Percentiles rank a stretch among this genome's conserved stretches.
phyloP scores from a whole-genome alignment of 2,329 filamentous ascomycete species.

The Penicillium sp. region DNA sequence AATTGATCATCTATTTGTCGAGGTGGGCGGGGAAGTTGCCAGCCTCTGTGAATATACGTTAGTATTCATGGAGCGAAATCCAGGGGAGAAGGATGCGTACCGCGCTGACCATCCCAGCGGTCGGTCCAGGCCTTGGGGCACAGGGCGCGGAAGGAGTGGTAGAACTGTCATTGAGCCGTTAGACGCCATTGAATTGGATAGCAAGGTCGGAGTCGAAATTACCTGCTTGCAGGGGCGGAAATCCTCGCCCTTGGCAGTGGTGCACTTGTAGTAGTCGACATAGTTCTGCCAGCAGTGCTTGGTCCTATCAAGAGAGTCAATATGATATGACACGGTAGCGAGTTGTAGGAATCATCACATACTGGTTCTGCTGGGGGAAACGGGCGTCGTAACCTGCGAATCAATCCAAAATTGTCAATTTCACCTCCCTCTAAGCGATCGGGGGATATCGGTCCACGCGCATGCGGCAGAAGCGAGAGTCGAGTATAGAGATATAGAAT shows the following conservation, averaged over 20 bases:
- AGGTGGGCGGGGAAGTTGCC: constrained; percentile 58
- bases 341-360: constrained; percentile 23
- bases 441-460: constrained; percentile 11
- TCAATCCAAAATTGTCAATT: constrained; percentile 37
- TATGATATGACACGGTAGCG: constrained; percentile 13
- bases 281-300: constrained; percentile 99
- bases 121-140: constrained; percentile 93
- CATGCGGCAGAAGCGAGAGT: constrained; percentile 13
- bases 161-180: constrained; percentile 66
- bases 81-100: constrained; percentile 55
- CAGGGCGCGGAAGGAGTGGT: constrained; percentile 91
- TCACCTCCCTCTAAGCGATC: constrained; percentile 19
- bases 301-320: constrained; percentile 51
- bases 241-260: constrained; percentile 96
- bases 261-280: constrained; percentile 99
- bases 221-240: constrained; percentile 97
- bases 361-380: constrained; percentile 91
- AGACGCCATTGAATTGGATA: not conserved
- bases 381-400: constrained; percentile 90
- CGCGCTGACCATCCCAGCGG: constrained; percentile 97
- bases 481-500: constrained; percentile 12
- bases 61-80: not conserved
- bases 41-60: constrained; percentile 44
- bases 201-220: constrained; percentile 28
- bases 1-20: constrained; percentile 43